Percentiles rank a stretch among this genome's conserved stretches.
Evolutionary conservation across 2,329 filamentous ascomycete species (phyloP).

Genomic region (Nigrograna mackinnonii): DNA sequence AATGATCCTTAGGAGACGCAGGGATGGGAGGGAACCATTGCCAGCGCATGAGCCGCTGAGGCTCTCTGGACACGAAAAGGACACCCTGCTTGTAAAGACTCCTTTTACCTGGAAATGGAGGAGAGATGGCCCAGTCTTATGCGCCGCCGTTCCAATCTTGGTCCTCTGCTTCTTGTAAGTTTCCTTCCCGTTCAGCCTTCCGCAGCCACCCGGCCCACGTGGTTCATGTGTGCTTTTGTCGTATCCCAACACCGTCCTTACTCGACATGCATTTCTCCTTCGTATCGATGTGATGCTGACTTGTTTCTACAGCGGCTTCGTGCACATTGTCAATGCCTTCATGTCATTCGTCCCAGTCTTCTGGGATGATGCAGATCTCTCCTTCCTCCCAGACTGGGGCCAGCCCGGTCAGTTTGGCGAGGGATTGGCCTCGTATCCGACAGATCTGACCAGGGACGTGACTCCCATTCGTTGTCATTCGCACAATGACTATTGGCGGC

Average conservation of each 20-base stretch:
- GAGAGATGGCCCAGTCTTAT: conserved; percentile 17
- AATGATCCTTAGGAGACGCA: conserved; percentile 27
- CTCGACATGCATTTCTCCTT: too few relatives aligned
- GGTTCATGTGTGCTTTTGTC: background rate
- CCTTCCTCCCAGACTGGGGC: conserved; percentile 47
- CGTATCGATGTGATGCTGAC: background rate
- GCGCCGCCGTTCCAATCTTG: conserved; percentile 19
- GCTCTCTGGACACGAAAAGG: conserved; percentile 20
- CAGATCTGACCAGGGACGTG: conserved; percentile 55
- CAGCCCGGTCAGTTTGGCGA: conserved; percentile 39
- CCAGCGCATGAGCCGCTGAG: conserved; percentile 14
- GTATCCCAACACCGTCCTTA: background rate
- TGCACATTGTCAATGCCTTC: conserved; percentile 46
- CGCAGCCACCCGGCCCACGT: background rate
- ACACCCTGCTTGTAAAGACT: conserved; percentile 7
- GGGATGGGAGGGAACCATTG: conserved; percentile 10
- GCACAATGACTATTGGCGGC: conserved; percentile 64
- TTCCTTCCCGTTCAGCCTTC: background rate
- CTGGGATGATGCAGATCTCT: conserved; percentile 37
- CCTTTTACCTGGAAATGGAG: conserved; percentile 7
- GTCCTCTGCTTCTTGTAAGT: conserved; percentile 39
- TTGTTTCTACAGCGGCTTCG: conserved; percentile 37
- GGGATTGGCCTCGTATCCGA: conserved; percentile 38
- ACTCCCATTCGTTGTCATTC: conserved; percentile 57
- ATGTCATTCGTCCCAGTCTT: conserved; percentile 40